These are phyloP conservation scores for Pueraria montana DNA, from an alignment of 306 rosid genomes.

Conservation along the genomic window DNA sequence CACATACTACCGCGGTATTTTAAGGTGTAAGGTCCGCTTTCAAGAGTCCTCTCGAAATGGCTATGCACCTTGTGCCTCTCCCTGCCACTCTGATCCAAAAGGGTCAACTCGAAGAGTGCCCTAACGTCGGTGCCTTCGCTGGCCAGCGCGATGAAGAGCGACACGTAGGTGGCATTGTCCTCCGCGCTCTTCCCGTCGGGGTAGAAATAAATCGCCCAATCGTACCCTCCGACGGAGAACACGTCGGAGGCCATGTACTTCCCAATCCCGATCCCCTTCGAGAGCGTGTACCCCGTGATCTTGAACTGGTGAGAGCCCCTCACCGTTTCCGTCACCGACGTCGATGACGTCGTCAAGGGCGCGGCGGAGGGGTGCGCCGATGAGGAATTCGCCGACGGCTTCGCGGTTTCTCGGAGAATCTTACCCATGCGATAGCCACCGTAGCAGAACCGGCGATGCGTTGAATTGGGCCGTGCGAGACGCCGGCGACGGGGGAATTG, in stretches of 20 bases:
- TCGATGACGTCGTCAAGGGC: constrained; percentile 72
- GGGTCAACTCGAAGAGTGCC: constrained; percentile 87
- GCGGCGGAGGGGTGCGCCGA: constrained; percentile 53
- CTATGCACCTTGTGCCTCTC: constrained; percentile 94
- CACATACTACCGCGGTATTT: constrained; percentile 98
- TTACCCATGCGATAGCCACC: constrained; percentile 75
- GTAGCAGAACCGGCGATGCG: constrained; percentile 13
- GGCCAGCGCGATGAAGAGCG: constrained; percentile 91
- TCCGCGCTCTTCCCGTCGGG: constrained; percentile 91
- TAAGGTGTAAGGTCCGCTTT: constrained; percentile 88
- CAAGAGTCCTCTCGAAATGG: constrained; percentile 88
- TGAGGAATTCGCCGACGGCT: constrained; percentile 60
- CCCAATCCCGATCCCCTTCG: constrained; percentile 89
- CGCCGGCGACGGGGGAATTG: background rate
- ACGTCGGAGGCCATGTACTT: constrained; percentile 78
- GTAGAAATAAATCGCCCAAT: constrained; percentile 92
- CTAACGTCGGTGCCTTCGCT: constrained; percentile 92
- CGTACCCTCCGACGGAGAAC: constrained; percentile 86
- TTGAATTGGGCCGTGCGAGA: background rate
- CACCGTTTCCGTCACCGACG: constrained; percentile 78
- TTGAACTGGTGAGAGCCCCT: constrained; percentile 85
- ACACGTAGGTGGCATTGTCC: constrained; percentile 85
- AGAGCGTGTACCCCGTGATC: constrained; percentile 77
- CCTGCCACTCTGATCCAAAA: constrained; percentile 93
- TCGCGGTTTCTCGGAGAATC: constrained; percentile 72